Evolutionary conservation across 1,284 basidiomycete species (phyloP).

Genomic region (Cyathus olla): DNA sequence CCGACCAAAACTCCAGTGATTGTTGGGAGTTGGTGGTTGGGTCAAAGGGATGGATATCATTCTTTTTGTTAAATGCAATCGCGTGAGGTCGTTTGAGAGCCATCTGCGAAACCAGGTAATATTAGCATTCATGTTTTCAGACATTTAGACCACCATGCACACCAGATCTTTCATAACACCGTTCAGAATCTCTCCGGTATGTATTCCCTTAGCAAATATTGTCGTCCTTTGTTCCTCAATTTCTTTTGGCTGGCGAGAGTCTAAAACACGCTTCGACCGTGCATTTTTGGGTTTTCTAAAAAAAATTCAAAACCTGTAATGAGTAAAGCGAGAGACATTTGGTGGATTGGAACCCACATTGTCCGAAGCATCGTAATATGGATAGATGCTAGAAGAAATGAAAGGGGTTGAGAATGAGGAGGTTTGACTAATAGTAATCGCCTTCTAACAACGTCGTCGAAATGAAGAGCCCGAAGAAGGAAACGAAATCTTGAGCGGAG

Average conservation of each 20-base stretch:
- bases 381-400: not conserved
- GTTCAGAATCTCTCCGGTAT: conserved; percentile 86
- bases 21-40: conserved; percentile 65
- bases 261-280: conserved; percentile 93
- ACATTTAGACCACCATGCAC: conserved; percentile 31
- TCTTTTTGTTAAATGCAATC: conserved; percentile 97
- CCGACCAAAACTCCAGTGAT: conserved; percentile 92
- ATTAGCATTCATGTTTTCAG: not conserved
- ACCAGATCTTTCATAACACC: conserved; percentile 91
- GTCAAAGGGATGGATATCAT: conserved; percentile 93
- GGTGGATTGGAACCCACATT: conserved; percentile 16
- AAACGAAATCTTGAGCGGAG: too few species aligned
- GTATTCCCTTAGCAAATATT: conserved; percentile 92
- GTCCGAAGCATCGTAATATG: conserved; percentile 25
- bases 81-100: conserved; percentile 90
- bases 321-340: not conserved
- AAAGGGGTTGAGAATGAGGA: not conserved
- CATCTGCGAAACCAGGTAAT: conserved; percentile 69
- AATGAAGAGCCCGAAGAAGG: too few species aligned
- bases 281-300: conserved; percentile 96
- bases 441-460: too few species aligned
- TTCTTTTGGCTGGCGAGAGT: conserved; percentile 89
- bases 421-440: too few species aligned
- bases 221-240: conserved; percentile 88
- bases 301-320: not conserved